Base-by-base conservation (phyloP, 164 flowering plant species). In the Annona squamosa region DNA sequence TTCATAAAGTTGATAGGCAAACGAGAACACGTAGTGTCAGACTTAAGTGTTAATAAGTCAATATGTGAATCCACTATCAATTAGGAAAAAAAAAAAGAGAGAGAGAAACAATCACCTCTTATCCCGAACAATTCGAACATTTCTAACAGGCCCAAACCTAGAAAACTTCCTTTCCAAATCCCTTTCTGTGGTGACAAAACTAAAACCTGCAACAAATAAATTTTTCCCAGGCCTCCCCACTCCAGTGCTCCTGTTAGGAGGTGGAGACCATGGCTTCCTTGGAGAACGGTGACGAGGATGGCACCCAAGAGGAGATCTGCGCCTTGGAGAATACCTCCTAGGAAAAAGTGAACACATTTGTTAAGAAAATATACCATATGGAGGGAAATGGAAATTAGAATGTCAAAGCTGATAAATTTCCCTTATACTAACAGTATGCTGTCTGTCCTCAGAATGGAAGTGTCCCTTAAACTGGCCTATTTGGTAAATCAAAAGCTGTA, bases 81-180 rank as follows among this genome's bases (percentile, higher is more conserved):
- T 63, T 63, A 63, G 66, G 6, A 19, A 19, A 67, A 68, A 47
- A 46, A n/a, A n/a, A n/a, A n/a, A n/a, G n/a, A n/a, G n/a, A n/a
- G n/a, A 68, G 43, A 46, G 9, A 18, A 2, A 19, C 10, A 41
- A 4, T 78, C 69, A 83, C 86, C 86, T 83, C 78, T 74, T 83
- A 71, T 83, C 86, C 65, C 86, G 84, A 76, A 83, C 83, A 13
- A 83, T 81, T 63, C 86, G 86, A 73, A 83, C 81, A 79, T 81
- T 79, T 68, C 74, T 74, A 52, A 83, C 86, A 67, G 80, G 81
- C 48, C 86, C 84, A 74, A 79, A 83, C 74, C 82, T 79, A 37
- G 82, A 83, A 68, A 83, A 83, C 70, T 83, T 83, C 73, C 81
- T 79, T 67, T 83, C 84, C 56, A 83, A 73, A 70, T 83, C 86